Evolutionary conservation across 208 protist species (phyloP).

Genomic region (Wallacemonas collosoma): DNA sequence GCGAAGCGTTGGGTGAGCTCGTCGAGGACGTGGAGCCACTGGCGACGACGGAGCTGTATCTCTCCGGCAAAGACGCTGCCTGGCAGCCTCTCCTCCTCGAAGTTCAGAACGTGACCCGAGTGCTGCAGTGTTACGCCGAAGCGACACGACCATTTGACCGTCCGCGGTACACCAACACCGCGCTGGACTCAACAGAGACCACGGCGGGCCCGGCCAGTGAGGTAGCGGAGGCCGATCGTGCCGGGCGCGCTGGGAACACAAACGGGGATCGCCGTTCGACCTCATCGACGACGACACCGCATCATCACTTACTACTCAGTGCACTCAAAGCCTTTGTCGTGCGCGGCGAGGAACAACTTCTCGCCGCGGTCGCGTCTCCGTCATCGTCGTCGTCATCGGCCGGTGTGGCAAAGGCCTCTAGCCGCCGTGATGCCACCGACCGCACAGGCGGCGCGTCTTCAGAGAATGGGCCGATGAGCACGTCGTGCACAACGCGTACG

Average conservation of each 20-base stretch:
- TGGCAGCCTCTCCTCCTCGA: constrained; percentile 79
- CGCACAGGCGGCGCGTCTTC: no score
- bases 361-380: not conserved
- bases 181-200: no score
- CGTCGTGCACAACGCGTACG: no score
- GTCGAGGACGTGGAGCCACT: constrained; percentile 47
- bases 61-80: constrained; percentile 73
- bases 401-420: no score
- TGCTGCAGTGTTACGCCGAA: constrained; percentile 81
- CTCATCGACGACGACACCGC: constrained; percentile 24
- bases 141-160: constrained; percentile 1
- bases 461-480: no score
- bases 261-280: constrained; percentile 10
- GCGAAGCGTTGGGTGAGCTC: constrained; percentile 7
- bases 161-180: not conserved
- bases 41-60: constrained; percentile 45
- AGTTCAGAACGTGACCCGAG: constrained; percentile 46
- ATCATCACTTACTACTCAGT: constrained; percentile 30
- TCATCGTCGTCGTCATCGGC: not conserved
- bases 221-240: not conserved
- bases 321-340: constrained; percentile 39
- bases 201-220: no score
- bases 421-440: no score
- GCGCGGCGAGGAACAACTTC: not conserved
- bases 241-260: not conserved